Percentiles rank a stretch among this genome's conserved stretches.
Conservation (phyloP, 306 rosid genomes). For the Ceratonia siliqua region DNA sequence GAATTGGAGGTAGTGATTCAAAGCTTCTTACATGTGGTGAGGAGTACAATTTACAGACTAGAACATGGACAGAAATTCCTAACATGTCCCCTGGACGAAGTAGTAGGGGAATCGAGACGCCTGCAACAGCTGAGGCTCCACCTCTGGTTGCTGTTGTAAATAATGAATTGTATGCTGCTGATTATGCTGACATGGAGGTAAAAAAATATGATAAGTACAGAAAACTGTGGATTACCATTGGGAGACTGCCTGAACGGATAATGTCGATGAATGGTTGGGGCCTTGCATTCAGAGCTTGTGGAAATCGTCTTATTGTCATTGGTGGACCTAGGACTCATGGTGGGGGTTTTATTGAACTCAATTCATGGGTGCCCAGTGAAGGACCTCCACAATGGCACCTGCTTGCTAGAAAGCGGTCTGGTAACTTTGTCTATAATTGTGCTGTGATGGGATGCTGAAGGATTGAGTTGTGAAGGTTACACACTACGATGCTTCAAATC, state of each 20-base stretch:
- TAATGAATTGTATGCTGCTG: constrained; percentile 79
- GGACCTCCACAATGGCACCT: constrained; percentile 88
- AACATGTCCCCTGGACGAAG: constrained; percentile 90
- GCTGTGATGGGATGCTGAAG: constrained; percentile 98
- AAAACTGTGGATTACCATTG: constrained; percentile 60
- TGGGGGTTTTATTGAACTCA: constrained; percentile 78
- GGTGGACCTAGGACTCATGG: constrained; percentile 82
- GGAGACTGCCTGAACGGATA: constrained; percentile 81
- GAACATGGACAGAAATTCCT: constrained; percentile 74
- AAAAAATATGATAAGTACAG: constrained; percentile 66
- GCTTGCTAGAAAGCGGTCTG: constrained; percentile 71
- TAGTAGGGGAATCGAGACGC: constrained; percentile 54
- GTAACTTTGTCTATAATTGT: constrained; percentile 90
- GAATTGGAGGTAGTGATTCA: constrained; percentile 71
- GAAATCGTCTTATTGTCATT: constrained; percentile 79
- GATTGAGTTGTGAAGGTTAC: constrained; percentile 21
- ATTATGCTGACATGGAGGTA: constrained; percentile 86
- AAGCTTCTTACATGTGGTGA: constrained; percentile 80
- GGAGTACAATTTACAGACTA: constrained; percentile 69
- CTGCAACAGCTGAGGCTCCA: constrained; percentile 80
- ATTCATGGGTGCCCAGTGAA: constrained; percentile 92
- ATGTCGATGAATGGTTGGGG: constrained; percentile 96
- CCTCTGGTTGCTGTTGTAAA: constrained; percentile 89
- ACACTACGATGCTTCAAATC: constrained; percentile 37
- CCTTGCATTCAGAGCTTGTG: constrained; percentile 92